Evolutionary conservation across 208 protist species (phyloP).

Genomic region (Novymonas esmeraldas): DNA sequence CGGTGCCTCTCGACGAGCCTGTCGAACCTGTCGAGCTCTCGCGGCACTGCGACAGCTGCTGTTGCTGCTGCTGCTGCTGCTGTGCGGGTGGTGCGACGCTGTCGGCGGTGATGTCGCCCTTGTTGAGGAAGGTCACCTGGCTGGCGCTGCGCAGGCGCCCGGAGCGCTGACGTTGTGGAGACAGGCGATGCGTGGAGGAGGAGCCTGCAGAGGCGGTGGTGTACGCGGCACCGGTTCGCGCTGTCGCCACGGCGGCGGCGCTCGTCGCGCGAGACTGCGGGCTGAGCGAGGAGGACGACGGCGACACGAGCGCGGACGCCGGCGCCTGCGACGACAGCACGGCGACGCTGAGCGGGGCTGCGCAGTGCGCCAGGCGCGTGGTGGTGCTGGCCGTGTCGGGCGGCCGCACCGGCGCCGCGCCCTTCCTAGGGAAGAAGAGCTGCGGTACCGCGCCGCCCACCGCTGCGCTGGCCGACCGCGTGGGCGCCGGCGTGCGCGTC

Average conservation of each 20-base stretch:
- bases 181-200: slow-evolving; percentile 17
- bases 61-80: neutral
- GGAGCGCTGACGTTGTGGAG: slow-evolving; percentile 8
- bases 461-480: neutral
- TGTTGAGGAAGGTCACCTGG: slow-evolving; percentile 19
- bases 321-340: neutral
- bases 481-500: neutral
- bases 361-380: neutral
- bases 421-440: slow-evolving; percentile 26
- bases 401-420: slow-evolving; percentile 2
- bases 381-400: neutral
- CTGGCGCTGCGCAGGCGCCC: slow-evolving; percentile 19
- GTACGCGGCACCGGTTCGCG: neutral
- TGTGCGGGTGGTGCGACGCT: neutral
- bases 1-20: neutral
- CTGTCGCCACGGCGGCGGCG: neutral
- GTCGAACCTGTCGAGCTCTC: neutral
- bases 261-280: neutral
- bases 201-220: neutral
- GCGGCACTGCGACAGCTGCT: neutral
- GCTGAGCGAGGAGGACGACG: neutral
- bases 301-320: neutral
- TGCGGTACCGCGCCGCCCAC: slow-evolving; percentile 26
- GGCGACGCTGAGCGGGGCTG: neutral
- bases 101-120: neutral